Conservation (phyloP, 768 basidiomycete genomes). For the Hypholoma sublateritium region DNA sequence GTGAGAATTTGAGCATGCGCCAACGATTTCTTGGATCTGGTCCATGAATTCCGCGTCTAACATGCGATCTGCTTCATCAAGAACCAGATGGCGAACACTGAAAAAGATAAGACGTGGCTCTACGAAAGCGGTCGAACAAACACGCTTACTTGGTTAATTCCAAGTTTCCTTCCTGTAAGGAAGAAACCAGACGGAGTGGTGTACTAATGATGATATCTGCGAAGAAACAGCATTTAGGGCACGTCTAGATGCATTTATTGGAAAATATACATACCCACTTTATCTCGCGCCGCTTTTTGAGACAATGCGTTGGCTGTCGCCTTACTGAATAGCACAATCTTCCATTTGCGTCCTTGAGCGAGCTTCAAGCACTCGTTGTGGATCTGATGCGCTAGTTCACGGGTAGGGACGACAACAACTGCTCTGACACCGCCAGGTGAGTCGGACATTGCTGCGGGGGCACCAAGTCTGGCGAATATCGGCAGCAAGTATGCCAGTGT, state of each 20-base stretch:
- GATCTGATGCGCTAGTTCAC: slow-evolving; percentile 96
- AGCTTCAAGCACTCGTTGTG: slow-evolving; percentile 86
- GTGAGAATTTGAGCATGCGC: slow-evolving; percentile 64
- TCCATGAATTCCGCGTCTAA: slow-evolving; percentile 85
- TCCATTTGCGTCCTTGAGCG: slow-evolving; percentile 81
- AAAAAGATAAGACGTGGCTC: neutral
- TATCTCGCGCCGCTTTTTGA: slow-evolving; percentile 70
- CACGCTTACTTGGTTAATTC: slow-evolving; percentile 68
- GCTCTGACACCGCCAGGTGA: slow-evolving; percentile 67
- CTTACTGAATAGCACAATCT: slow-evolving; percentile 81
- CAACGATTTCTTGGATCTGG: slow-evolving; percentile 87
- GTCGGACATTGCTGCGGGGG: slow-evolving; percentile 51
- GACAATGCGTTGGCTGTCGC: slow-evolving; percentile 82
- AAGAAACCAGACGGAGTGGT: slow-evolving; percentile 82
- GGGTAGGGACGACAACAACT: slow-evolving; percentile 85
- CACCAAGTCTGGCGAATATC: slow-evolving; percentile 58
- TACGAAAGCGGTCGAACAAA: neutral
- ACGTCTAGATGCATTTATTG: neutral
- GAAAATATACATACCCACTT: slow-evolving; percentile 60
- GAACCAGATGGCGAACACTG: slow-evolving; percentile 82
- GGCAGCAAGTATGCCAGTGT: slow-evolving; percentile 92
- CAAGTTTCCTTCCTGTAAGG: slow-evolving; percentile 67
- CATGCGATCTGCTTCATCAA: slow-evolving; percentile 93
- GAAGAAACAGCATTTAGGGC: slow-evolving; percentile 6
- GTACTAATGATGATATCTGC: slow-evolving; percentile 91